These are phyloP conservation scores for Tothia fuscella DNA, from an alignment of 2,329 filamentous ascomycete genomes.

Conservation along the genomic window DNA sequence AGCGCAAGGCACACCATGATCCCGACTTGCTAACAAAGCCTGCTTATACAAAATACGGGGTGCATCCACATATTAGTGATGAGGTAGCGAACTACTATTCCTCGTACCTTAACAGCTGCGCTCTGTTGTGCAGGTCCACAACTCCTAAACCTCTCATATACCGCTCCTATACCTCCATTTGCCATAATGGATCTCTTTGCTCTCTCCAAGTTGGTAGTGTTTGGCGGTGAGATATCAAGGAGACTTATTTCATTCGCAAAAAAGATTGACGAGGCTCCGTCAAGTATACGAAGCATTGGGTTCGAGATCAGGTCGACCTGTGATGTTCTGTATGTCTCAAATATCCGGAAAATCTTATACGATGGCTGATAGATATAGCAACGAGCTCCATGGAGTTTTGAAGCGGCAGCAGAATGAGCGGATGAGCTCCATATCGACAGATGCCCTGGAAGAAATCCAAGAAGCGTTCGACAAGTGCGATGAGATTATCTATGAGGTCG, in stretches of 20 bases:
- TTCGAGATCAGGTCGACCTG: constrained; percentile 8
- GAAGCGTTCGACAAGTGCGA: background rate
- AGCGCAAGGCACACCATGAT: too few species aligned
- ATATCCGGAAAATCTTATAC: background rate
- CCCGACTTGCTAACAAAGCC: too few species aligned
- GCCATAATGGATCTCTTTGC: constrained; percentile 6
- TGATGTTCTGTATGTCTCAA: constrained; percentile 2
- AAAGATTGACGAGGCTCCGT: background rate
- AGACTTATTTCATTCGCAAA: constrained; percentile 1
- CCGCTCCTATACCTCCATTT: too few species aligned
- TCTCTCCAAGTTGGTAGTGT: constrained; percentile 2
- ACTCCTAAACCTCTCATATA: too few species aligned
- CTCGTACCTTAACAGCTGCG: too few species aligned
- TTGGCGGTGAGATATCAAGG: constrained; percentile 5
- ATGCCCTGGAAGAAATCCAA: constrained; percentile 2
- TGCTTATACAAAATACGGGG: too few species aligned
- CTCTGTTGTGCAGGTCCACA: too few species aligned
- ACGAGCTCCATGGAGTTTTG: constrained; percentile 4
- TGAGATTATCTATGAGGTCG: constrained; percentile 6
- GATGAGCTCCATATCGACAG: background rate
- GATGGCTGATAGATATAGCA: constrained; percentile 1
- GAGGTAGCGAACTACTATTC: too few species aligned
- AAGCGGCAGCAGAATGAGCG: constrained; percentile 2
- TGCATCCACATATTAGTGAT: too few species aligned
- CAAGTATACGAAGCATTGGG: constrained; percentile 3